phyloP scores from a whole-genome alignment of 441 rosid genomes.

The Rhodomyrtus psidioides region DNA sequence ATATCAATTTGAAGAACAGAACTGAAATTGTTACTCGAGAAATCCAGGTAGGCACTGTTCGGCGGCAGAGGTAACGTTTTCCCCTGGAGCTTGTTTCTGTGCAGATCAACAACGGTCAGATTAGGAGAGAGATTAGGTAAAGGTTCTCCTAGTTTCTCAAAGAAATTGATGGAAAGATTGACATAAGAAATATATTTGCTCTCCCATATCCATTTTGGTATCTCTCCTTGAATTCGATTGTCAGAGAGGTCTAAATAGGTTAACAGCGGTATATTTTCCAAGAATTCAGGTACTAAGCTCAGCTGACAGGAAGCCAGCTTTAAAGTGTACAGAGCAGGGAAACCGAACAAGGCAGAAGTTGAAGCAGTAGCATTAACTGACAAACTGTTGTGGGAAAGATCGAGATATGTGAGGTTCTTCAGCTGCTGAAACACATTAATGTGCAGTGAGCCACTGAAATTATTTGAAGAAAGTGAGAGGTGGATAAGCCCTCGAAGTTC shows the following conservation, averaged over 20 bases:
- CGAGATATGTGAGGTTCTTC: no score
- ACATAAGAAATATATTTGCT: not conserved
- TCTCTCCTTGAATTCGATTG: not conserved
- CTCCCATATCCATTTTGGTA: slow-evolving; percentile 5
- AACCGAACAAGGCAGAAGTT: no score
- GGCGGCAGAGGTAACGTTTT: not conserved
- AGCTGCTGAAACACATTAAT: no score
- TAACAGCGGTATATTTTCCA: not conserved
- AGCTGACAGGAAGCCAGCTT: no score
- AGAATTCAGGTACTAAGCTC: not conserved
- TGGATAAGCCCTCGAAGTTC: no score
- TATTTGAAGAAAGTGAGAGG: no score
- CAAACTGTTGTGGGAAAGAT: no score
- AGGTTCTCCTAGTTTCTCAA: not conserved
- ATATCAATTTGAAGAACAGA: no score
- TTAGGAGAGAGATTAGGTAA: not conserved
- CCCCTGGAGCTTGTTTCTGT: slow-evolving; percentile 1
- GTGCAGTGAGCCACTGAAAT: no score
- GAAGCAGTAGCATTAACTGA: no score
- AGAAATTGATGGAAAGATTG: not conserved
- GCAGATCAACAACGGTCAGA: not conserved
- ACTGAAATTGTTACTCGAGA: no score
- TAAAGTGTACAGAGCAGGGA: no score
- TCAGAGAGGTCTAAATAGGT: not conserved
- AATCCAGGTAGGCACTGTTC: not conserved